Evolutionary conservation across 2,329 filamentous ascomycete genomes (phyloP).

Genomic region (Trichoderma koningiopsis): DNA sequence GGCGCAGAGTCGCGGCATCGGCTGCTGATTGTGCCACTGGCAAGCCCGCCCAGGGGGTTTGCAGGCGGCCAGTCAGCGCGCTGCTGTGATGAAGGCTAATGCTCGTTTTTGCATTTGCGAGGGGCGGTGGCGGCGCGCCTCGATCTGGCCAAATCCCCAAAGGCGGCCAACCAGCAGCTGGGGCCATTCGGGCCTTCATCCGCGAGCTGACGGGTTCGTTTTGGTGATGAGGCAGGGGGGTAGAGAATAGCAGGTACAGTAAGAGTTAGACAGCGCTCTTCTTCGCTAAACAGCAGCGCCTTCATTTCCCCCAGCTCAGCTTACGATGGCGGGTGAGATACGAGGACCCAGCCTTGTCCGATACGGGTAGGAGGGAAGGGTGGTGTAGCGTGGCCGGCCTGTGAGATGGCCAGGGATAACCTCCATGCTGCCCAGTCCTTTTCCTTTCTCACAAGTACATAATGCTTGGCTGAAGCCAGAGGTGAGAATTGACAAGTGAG

Average conservation of each 20-base stretch:
- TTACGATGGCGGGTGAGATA: slow-evolving; percentile 1
- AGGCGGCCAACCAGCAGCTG: slow-evolving; percentile 11
- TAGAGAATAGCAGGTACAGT: not conserved
- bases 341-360: not conserved
- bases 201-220: slow-evolving; percentile 17
- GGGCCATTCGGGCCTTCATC: slow-evolving; percentile 26
- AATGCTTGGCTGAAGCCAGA: not conserved
- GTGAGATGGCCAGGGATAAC: not conserved
- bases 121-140: slow-evolving; percentile 20
- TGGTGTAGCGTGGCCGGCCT: slow-evolving; percentile 5
- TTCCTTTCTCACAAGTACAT: not conserved
- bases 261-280: not conserved
- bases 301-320: not conserved
- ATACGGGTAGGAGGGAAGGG: slow-evolving; percentile 4
- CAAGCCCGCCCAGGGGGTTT: not conserved
- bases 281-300: not conserved
- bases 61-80: not conserved
- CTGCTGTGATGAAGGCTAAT: not conserved
- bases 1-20: slow-evolving; percentile 8
- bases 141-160: slow-evolving; percentile 15
- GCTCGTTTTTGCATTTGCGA: not conserved
- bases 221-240: not conserved
- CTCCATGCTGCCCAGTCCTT: not conserved
- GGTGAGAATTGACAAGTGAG: not conserved
- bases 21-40: slow-evolving; percentile 3